Evolutionary conservation across 768 basidiomycete genomes (phyloP), one percentile per base, ranked within the genome.

Genomic region (Auricularia sp.): DNA sequence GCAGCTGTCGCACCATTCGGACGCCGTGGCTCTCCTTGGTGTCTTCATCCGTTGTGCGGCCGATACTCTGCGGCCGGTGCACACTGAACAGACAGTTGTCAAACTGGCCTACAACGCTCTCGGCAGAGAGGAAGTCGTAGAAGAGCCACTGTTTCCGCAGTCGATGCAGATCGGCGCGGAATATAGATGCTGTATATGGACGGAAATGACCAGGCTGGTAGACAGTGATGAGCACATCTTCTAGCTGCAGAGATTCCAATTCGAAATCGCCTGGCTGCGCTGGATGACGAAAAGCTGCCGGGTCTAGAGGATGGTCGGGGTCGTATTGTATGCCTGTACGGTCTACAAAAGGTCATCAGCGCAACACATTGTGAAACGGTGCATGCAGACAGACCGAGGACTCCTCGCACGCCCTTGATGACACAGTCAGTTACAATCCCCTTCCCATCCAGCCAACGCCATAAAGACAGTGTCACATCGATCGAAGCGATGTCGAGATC

Each of bases 21-120:
- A 85, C 86, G 88, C 93, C 94, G 66, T 87, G 84, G 18, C 87
- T 87, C 71, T 94, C 88, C 72, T 88, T 85, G 37, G 90, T 72
- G 66, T 96, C 94, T 71, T 86, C 89, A 71, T 92, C 89, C 59
- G 86, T 92, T 3, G 92, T 94, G 67, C 92, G 81, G 1, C 95
- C 93, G 62, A 98, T 92, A 73, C 92, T 96, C 77, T 98, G 96
- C 5, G 96, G 96, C 71, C 87, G 90, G 71, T 98, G 97, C 68
- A 99, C 73, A 73, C 95, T 98, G 78, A 97, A 97, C 21, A 99
- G 73, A 70, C 97, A 99, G 72, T 98, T 98, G 73, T 99, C 97
- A 68, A 94, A 92, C 74, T 99, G 97, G 3, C 97, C 97, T 8
- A 97, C 96, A 51, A 98, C 89, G 68, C 90, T 92, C 72, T 98